Base-by-base conservation (phyloP, 768 basidiomycete genomes). In the Gymnopilus dilepis region DNA sequence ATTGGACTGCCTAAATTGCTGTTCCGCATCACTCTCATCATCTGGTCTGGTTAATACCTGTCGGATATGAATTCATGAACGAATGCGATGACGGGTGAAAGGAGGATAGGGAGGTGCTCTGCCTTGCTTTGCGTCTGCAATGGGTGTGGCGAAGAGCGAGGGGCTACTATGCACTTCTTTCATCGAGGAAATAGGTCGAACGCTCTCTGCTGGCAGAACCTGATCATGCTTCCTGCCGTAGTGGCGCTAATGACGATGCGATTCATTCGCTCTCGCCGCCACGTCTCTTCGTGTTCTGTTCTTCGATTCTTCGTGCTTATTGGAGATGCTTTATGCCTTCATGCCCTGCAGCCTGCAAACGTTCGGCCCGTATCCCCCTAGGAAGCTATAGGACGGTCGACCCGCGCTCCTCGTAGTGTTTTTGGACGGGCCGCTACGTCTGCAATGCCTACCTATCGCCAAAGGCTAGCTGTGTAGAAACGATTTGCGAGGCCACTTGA, bases 281-380 rank as follows among this genome's bases (percentile, higher is more conserved):
- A 45, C 56, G 17, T 45, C 22, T n/a, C 31, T 57, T 57, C 42
- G 43, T 22, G 33, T 43, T 57, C 31, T 22, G 33, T 43, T 57
- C 31, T 57, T 48, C 22, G 21, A 37, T 53, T 50, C 59, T 31
- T 60, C 51, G 54, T 26, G 41, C 38, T 47, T 55, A 22, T 19
- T 33, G 17, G 43, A 30, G n/a, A n/a, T n/a, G n/a, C 24, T 19
- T 53, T n/a, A n/a, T n/a, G n/a, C n/a, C 21, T 22, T 43, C 40
- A 19, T 38, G 24, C 34, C 17, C n/a, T n/a, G n/a, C n/a, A n/a
- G n/a, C n/a, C 47, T 31, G 31, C 30, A 30, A 50, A 47, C 19
- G 43, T 47, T 48, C 47, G 47, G 47, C 0, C 47, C 47, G 47
- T 31, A 31, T 11, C 26, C 17, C 28, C 8, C 19, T 28, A 50